Evolutionary conservation across 192 early-diverging fungal species (phyloP).

Genomic region (Phlyctochytrium bullatum): DNA sequence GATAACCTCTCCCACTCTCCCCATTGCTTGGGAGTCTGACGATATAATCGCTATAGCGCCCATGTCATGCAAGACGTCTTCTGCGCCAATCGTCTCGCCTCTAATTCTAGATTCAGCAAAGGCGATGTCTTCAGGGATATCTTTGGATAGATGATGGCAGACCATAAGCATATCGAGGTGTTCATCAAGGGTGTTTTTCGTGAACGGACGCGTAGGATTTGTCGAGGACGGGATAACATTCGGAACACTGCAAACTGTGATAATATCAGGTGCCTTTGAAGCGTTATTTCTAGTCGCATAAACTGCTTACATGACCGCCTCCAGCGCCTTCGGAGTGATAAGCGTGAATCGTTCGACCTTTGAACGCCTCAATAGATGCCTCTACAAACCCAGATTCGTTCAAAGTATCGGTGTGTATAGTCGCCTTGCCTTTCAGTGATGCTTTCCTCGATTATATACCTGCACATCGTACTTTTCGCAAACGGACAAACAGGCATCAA

Average conservation of each 20-base stretch:
- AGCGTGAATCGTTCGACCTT: conserved; percentile 88
- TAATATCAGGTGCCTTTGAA: conserved; percentile 61
- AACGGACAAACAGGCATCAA: conserved; percentile 81
- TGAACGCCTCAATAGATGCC: conserved; percentile 83
- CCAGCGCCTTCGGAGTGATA: conserved; percentile 98
- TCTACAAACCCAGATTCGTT: conserved; percentile 98
- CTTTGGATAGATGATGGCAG: conserved; percentile 92
- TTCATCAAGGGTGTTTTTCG: conserved; percentile 93
- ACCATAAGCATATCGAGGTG: conserved; percentile 99
- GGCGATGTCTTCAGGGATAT: conserved; percentile 93
- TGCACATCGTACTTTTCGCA: conserved; percentile 84
- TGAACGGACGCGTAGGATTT: conserved; percentile 94
- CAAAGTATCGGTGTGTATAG: conserved; percentile 95
- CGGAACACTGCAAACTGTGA: conserved; percentile 64
- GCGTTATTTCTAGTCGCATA: background rate
- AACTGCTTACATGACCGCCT: conserved; percentile 65
- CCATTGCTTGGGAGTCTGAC: conserved; percentile 96
- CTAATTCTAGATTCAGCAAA: conserved; percentile 97
- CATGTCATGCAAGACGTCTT: conserved; percentile 93
- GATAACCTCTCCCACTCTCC: conserved; percentile 91
- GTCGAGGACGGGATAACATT: conserved; percentile 94
- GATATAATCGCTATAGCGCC: conserved; percentile 95
- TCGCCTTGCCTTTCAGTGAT: too few species aligned
- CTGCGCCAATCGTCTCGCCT: conserved; percentile 95
- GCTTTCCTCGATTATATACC: too few species aligned